Conservation (phyloP, 306 rosid genomes). For the Erythrophleum fordii region DNA sequence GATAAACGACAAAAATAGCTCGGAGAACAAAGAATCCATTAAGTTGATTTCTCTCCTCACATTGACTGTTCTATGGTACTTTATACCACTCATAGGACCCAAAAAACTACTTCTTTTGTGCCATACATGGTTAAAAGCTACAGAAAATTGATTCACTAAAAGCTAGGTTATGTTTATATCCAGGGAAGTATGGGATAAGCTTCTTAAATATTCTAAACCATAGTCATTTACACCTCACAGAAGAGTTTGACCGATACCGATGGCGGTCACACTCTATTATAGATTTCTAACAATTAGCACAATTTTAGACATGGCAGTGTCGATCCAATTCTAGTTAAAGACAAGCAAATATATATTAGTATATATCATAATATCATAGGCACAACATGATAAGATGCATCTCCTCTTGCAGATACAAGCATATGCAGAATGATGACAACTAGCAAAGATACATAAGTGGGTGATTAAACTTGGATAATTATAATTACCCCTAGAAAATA, state of each 20-base stretch:
- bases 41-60: neutral
- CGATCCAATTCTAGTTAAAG: slow-evolving; percentile 35
- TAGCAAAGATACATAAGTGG: neutral
- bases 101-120: slow-evolving; percentile 12
- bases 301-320: neutral
- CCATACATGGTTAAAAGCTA: slow-evolving; percentile 33
- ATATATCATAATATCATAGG: neutral
- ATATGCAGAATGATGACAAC: slow-evolving; percentile 8
- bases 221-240: slow-evolving; percentile 32
- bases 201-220: slow-evolving; percentile 8
- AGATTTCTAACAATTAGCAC: slow-evolving; percentile 18
- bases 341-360: neutral
- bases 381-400: slow-evolving; percentile 26
- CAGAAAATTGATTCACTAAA: slow-evolving; percentile 29
- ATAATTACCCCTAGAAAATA: neutral
- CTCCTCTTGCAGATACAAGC: slow-evolving; percentile 22
- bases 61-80: neutral
- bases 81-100: neutral
- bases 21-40: slow-evolving; percentile 21
- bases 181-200: slow-evolving; percentile 15
- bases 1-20: neutral
- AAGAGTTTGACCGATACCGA: slow-evolving; percentile 38
- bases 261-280: slow-evolving; percentile 34
- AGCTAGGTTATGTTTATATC: slow-evolving; percentile 31
- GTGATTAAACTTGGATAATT: neutral